Conservation (phyloP, 2,329 filamentous ascomycete species). For the Aspergillus fischeri region DNA sequence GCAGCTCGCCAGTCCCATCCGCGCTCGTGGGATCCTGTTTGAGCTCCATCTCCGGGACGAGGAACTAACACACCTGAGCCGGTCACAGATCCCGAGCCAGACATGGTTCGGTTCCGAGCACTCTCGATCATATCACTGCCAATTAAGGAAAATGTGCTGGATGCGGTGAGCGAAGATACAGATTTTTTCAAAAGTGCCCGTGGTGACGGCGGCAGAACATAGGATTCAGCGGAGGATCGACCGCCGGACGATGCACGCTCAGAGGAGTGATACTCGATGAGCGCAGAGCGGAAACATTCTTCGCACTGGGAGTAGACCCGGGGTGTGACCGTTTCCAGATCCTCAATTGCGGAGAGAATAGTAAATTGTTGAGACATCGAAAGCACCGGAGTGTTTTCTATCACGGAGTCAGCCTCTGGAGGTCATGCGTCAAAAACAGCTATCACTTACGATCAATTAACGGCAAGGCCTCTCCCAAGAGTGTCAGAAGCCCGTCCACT, state of each 20-base stretch:
- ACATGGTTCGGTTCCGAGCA: conserved; percentile 32
- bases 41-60: conserved; percentile 17
- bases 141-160: conserved; percentile 64
- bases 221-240: conserved; percentile 14
- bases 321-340: conserved; percentile 69
- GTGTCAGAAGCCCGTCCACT: conserved; percentile 77
- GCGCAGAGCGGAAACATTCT: conserved; percentile 71
- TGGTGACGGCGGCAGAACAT: conserved; percentile 48
- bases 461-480: conserved; percentile 78
- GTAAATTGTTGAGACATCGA: conserved; percentile 68
- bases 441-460: conserved; percentile 59
- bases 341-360: conserved; percentile 73
- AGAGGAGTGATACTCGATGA: conserved; percentile 63
- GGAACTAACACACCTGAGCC: conserved; percentile 49
- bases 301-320: conserved; percentile 71
- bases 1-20: conserved; percentile 70
- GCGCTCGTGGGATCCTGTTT: conserved; percentile 42
- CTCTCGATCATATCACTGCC: conserved; percentile 66
- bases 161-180: conserved; percentile 51
- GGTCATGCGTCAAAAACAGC: not conserved
- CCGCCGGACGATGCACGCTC: conserved; percentile 30
- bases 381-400: conserved; percentile 56
- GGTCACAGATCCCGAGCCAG: conserved; percentile 46
- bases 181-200: conserved; percentile 65
- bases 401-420: conserved; percentile 13